Percentiles rank a stretch among this genome's conserved stretches.
phyloP scores from a whole-genome alignment of 805 yeast genomes.

The Saturnispora kantuleensis region DNA sequence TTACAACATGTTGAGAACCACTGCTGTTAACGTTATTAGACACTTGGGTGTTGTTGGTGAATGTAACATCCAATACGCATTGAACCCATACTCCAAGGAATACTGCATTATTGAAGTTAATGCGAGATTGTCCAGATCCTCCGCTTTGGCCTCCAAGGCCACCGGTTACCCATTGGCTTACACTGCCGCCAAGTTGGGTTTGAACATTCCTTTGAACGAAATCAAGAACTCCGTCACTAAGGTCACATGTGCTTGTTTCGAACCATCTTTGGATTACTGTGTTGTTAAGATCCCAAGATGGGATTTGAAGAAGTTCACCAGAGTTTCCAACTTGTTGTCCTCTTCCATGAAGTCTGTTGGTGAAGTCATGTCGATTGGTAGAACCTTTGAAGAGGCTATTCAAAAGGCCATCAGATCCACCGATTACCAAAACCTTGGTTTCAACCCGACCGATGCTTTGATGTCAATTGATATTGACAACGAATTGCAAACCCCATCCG shows the following conservation, averaged over 20 bases:
- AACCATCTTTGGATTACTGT: constrained; percentile 92
- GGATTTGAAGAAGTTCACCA: constrained; percentile 94
- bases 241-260: constrained; percentile 92
- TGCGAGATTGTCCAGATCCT: constrained; percentile 93
- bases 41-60: constrained; percentile 99
- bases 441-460: constrained; percentile 72
- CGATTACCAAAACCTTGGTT: constrained; percentile 92
- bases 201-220: constrained; percentile 91
- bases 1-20: constrained; percentile 94
- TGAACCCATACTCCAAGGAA: constrained; percentile 92
- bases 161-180: constrained; percentile 98
- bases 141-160: constrained; percentile 97
- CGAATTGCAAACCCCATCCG: constrained; percentile 95
- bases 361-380: constrained; percentile 98
- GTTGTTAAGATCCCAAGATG: constrained; percentile 97
- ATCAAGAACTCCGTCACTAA: constrained; percentile 94
- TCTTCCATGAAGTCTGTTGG: constrained; percentile 98
- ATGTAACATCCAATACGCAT: constrained; percentile 95
- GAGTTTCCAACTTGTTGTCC: constrained; percentile 87
- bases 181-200: constrained; percentile 95
- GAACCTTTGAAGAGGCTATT: constrained; percentile 94
- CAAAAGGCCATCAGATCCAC: constrained; percentile 96
- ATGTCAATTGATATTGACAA: constrained; percentile 87
- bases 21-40: constrained; percentile 95
- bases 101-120: constrained; percentile 96